Evolutionary conservation across 768 basidiomycete species (phyloP), one percentile per base, ranked within the genome.

Genomic region (Leccinum boreale): DNA sequence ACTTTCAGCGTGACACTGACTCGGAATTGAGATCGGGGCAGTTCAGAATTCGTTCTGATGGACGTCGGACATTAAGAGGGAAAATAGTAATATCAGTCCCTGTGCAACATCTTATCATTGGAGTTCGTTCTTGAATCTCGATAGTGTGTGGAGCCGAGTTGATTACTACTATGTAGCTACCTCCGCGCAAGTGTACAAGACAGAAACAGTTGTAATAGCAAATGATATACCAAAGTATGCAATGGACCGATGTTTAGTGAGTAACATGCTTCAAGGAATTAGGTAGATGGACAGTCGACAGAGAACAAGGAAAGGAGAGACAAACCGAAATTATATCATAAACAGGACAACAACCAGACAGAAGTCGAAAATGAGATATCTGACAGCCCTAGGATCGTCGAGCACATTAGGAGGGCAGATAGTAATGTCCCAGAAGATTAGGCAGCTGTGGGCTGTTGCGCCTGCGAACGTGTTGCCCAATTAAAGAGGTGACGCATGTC

Each of bases 401-500:
- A 52, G 46, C 39, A 46, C 55, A 50, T 51, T 26, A 28, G 28
- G 44, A 57, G 33, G 29, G 57, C 42, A 61, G 57, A 65, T 62
- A 69, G 63, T 59, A 56, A 60, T 60, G 60, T 66, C 55, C 50
- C 46, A 56, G 50, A 54, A 14, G 28, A 53, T 62, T 67, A 78
- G 52, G 74, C 70, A 52, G 75, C 62, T 58, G 76, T 71, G 45
- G 77, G 67, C 50, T 76, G 69, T 61, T 71, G 71, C 58, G 73
- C 71, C 58, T 74, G 72, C 57, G 85, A 85, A 59, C 86, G 81
- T 57, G 83, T 85, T 50, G 89, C 84, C 90, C 90, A 90, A 64
- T 81, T 82, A 74, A 91, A 92, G 36, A 91, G 76, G 68, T 90
- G 87, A 52, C 89, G 86, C 79, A 90, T 81, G 65, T 92, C 90